Base-by-base conservation (phyloP, 2,329 filamentous ascomycete species). In the Lecanoromycetidae sp. region DNA sequence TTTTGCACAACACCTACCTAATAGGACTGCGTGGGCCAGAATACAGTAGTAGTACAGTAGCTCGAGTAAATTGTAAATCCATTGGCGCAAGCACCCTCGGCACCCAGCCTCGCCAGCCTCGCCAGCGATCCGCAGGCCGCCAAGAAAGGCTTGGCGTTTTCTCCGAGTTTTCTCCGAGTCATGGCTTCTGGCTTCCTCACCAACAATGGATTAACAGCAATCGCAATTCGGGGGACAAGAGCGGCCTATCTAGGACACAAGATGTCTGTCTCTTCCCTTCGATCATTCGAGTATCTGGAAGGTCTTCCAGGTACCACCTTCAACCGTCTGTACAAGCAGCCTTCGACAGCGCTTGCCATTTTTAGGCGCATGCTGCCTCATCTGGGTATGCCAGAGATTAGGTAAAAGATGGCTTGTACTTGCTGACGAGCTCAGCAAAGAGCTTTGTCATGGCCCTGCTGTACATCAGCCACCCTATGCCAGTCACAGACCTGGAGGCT, bases 331-430 rank as follows among this genome's bases (percentile, higher is more conserved):
- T 98, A 98, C 72, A 84, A 88, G 68, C 88, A 95, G 71, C 91
- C 91, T 25, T 94, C 90, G 34, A 94, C 91, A 1, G 84, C 88
- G 30, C 79, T 98, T 55, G 91, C 91, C 56, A 88, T 98, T 59
- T 96, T 96, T 64, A 80, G 91, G 56, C 88, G 91, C 68, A 95
- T 98, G 87, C 76, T 98, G 49, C 87, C 91, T 49, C 84, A 93
- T 60, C 69, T 96, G 52, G 87, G 84, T 88, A 72, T 59, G 70
- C 38, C 32, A 10, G 20, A 8, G 3, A 17, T 4, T 4, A 15
- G 13, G 9, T 22, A 19, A 19, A 44, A 10, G 10, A n/a, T 17
- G 22, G 57, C 22, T 32, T 13, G 15, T 32, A 9, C 6, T 26
- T 45, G 36, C 46, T 32, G 39, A 30, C 19, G 30, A 36, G 19